Base-by-base conservation (phyloP, 768 basidiomycete species). In the Boletus rubroflammeus region DNA sequence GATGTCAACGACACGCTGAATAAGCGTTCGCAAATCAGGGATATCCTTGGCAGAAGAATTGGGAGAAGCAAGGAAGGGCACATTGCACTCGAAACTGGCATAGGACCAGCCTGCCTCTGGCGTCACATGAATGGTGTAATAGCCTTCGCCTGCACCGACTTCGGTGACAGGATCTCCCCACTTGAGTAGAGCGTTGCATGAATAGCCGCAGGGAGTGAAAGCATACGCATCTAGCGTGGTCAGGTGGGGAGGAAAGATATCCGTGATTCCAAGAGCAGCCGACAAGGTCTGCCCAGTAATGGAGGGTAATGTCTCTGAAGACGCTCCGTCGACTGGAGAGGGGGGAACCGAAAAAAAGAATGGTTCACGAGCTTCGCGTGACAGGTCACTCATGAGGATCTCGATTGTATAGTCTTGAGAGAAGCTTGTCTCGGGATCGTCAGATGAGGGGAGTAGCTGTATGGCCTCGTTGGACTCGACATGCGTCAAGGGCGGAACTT, bases 21-120 rank as follows among this genome's bases (percentile, higher is more conserved):
- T 81, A 53, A 98, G 83, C 17, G 85, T 84, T 62, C 82, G 76
- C 42, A 98, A 75, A 70, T 92, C 86, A 26, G 92, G 93, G 39
- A 90, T 80, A 52, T 69, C 62, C 25, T 66, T 69, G 47, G 69
- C 61, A 35, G 68, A 65, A 40, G 68, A 61, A 51, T 57, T 50
- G 9, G 62, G 61, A 45, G 68, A 56, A 40, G 71, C 58, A 40
- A 74, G 68, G 41, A 87, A 75, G 5, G 92, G 92, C n/a, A 97
- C 84, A 72, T 99, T 99, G 76, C 93, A 96, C 73, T 99, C 97
- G 76, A 99, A 98, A 64, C 90, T 93, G 59, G 97, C 97, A 71
- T 97, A 99, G 43, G 94, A 97, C 90, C 93, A 98, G 52, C 91
- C 96, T 63, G 90, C 86, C 72, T 98, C 97, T 26, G 97, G 97